Conservation (phyloP, 2,329 filamentous ascomycete species). For the Xylariaceae sp. region DNA sequence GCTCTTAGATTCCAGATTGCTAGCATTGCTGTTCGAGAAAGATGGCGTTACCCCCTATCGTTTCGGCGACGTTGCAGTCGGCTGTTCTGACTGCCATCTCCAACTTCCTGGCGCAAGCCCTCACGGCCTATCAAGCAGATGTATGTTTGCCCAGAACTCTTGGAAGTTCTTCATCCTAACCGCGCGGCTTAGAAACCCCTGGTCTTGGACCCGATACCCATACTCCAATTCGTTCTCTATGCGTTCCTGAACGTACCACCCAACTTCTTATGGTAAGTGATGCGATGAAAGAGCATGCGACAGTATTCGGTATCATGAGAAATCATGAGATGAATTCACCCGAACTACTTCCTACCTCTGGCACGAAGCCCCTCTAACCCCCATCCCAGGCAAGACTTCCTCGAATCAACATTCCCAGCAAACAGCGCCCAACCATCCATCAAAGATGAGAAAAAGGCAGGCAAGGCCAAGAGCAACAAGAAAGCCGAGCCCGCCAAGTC, state of each 20-base stretch:
- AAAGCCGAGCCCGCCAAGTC: slow-evolving; percentile 40
- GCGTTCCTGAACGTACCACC: slow-evolving; percentile 68
- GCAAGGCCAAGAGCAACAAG: slow-evolving; percentile 31
- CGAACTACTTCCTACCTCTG: neutral
- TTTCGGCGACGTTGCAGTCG: slow-evolving; percentile 59
- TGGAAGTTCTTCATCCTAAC: neutral
- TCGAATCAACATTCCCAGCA: slow-evolving; percentile 71
- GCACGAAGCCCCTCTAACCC: slow-evolving; percentile 14
- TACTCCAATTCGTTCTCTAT: slow-evolving; percentile 74
- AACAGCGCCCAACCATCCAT: slow-evolving; percentile 43
- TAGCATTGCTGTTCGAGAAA: neutral
- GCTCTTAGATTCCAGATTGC: too few species aligned
- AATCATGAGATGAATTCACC: too few species aligned
- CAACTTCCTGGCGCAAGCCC: slow-evolving; percentile 67
- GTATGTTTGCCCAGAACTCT: slow-evolving; percentile 38
- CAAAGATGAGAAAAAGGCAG: slow-evolving; percentile 37
- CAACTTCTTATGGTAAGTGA: slow-evolving; percentile 76
- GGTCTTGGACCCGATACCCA: slow-evolving; percentile 57
- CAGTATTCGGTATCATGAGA: too few species aligned
- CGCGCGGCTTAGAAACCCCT: slow-evolving; percentile 48
- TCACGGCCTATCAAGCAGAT: slow-evolving; percentile 56
- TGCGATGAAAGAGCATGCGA: too few species aligned
- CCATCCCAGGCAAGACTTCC: slow-evolving; percentile 59
- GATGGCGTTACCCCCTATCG: slow-evolving; percentile 46
- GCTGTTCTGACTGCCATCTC: slow-evolving; percentile 60